Base-by-base conservation (phyloP, 306 rosid species). In the Echinosophora koreensis region DNA sequence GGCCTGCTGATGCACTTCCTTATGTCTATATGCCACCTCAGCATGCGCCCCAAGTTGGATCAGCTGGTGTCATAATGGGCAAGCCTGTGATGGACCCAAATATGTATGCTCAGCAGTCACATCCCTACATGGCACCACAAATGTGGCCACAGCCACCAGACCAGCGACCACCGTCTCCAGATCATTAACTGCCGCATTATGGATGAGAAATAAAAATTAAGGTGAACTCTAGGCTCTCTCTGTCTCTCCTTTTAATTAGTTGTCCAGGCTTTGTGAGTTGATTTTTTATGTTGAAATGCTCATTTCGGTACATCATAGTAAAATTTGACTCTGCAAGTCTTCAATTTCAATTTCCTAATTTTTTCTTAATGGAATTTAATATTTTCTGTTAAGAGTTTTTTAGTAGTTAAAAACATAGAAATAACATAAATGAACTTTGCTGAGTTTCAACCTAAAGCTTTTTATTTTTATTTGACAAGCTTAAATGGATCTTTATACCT, bases 101-200 rank as follows among this genome's bases (percentile, higher is more conserved):
- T 10, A 80, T 86, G 81, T 86, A 80, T 80, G 87, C 83, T 64
- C 89, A 86, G 72, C 89, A 86, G 62, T 34, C 87, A 66, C 87
- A 86, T 66, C 83, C 89, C 56, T 86, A 83, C 81, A 83, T 83
- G 83, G 81, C 87, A 5, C 85, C 81, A 16, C 87, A 80, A 11
- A 82, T 86, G 85, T 86, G 89, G 89, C 89, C 87, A 56, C 89
- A 82, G 64, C 85, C 89, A 30, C 81, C 80, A 3, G 89, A 82
- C 27, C 89, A 86, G 52, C 76, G 76, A 17, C 85, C 68, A 59
- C n/a, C 85, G 30, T 80, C 85, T 58, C 85, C 89, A 16, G 87
- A 83, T 72, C 85, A 77, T 50, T 86, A 83, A 81, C 51, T 66
- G 52, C 71, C 16, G 22, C 38, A n/a, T 54, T 15, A 32, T 66